Percentiles rank a stretch among this genome's conserved stretches.
phyloP scores from a whole-genome alignment of 2,329 filamentous ascomycete species.

The Ophioceras dolichostomum region DNA sequence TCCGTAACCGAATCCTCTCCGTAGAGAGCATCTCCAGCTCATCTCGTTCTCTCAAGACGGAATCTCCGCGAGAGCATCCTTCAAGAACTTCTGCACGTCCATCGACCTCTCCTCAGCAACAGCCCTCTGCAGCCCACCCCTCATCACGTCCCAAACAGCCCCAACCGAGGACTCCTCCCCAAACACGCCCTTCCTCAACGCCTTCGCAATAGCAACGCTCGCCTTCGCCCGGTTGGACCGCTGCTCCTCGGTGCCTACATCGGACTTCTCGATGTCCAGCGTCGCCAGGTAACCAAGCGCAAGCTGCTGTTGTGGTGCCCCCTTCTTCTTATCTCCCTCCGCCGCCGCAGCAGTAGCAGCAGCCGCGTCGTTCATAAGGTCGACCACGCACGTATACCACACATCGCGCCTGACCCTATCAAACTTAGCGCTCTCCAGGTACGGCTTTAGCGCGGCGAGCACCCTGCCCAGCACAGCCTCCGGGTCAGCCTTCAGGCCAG shows the following conservation, averaged over 20 bases:
- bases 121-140: conserved; percentile 27
- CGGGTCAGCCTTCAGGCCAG: conserved; percentile 22
- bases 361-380: conserved; percentile 28
- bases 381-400: conserved; percentile 37
- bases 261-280: conserved; percentile 31
- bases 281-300: conserved; percentile 32
- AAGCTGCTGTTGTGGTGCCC: too few species aligned
- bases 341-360: too few species aligned
- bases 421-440: conserved; percentile 24
- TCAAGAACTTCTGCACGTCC: conserved; percentile 19
- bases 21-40: too few species aligned
- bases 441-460: conserved; percentile 25
- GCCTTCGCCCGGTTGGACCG: conserved; percentile 34
- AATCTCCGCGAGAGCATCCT: conserved; percentile 7
- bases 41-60: too few species aligned
- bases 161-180: conserved; percentile 14
- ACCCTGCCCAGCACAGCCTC: conserved; percentile 25
- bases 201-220: conserved; percentile 25
- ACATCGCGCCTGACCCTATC: conserved; percentile 31
- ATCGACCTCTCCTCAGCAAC: conserved; percentile 16
- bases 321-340: too few species aligned
- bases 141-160: conserved; percentile 1
- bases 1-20: too few species aligned
- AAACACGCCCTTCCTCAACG: conserved; percentile 30
- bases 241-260: conserved; percentile 38